These are phyloP conservation scores for Colletotrichum liriopes DNA, from an alignment of 2,329 filamentous ascomycete genomes.

Conservation along the genomic window DNA sequence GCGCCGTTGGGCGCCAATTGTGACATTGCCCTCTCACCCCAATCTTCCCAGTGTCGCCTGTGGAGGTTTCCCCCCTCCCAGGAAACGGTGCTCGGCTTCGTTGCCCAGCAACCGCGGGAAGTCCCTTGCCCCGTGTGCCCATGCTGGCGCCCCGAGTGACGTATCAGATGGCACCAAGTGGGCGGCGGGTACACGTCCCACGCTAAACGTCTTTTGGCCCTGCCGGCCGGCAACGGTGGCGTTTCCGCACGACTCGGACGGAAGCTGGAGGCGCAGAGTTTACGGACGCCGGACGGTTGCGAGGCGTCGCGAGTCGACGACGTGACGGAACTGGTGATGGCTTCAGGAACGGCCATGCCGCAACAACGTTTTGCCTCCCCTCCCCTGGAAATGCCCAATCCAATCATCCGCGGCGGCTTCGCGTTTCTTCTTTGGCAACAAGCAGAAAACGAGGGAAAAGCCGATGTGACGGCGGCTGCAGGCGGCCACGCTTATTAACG, in stretches of 20 bases:
- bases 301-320: not conserved
- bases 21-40: not conserved
- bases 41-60: slow-evolving; percentile 5
- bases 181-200: not conserved
- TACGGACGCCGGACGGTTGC: not conserved
- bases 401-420: not conserved
- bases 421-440: not conserved
- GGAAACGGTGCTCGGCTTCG: slow-evolving; percentile 13
- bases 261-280: not conserved
- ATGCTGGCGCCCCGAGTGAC: slow-evolving; percentile 35
- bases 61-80: slow-evolving; percentile 2
- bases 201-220: not conserved
- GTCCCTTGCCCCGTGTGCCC: slow-evolving; percentile 36
- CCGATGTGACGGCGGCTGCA: slow-evolving; percentile 29
- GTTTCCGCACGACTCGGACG: not conserved
- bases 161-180: slow-evolving; percentile 37
- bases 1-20: slow-evolving; percentile 28
- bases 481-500: slow-evolving; percentile 26
- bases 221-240: slow-evolving; percentile 18
- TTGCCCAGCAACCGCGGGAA: slow-evolving; percentile 44
- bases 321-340: not conserved
- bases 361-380: not conserved
- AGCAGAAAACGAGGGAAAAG: not conserved
- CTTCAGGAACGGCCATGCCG: not conserved
- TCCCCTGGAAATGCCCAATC: not conserved